Conservation (phyloP, 257 asterid genomes). For the Parsonsia alboflavescens region DNA sequence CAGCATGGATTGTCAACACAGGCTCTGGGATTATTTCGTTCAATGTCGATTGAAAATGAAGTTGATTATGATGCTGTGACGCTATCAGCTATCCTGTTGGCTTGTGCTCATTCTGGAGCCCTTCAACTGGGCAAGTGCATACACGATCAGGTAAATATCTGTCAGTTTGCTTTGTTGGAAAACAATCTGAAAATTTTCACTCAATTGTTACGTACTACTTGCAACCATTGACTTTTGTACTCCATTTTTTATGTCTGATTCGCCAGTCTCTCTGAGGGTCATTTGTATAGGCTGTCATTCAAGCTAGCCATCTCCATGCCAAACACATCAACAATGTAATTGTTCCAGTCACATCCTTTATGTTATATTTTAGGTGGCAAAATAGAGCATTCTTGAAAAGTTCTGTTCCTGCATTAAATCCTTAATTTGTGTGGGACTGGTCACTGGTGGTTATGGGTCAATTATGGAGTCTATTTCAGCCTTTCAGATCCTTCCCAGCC, state of each 20-base stretch:
- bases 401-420: background rate
- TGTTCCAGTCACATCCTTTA: background rate
- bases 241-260: background rate
- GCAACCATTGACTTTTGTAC: background rate
- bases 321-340: background rate
- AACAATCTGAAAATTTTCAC: background rate
- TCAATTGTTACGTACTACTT: background rate
- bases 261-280: background rate
- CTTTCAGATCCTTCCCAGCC: background rate
- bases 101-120: conserved; percentile 86
- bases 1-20: conserved; percentile 62
- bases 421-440: background rate
- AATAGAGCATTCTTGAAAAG: background rate
- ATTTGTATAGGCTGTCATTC: background rate
- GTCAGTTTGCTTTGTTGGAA: background rate
- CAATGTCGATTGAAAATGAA: conserved; percentile 37
- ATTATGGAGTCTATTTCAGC: background rate
- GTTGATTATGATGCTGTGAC: conserved; percentile 59
- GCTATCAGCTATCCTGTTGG: conserved; percentile 64
- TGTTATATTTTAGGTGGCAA: background rate
- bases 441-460: background rate
- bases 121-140: conserved; percentile 66
- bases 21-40: conserved; percentile 53
- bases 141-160: conserved; percentile 60
- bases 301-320: background rate